A percentile compares a stretch with the other conserved stretches of the same genome.
Evolutionary conservation across 148 eudicot species (phyloP).

Genomic region (Camellia japonica): DNA sequence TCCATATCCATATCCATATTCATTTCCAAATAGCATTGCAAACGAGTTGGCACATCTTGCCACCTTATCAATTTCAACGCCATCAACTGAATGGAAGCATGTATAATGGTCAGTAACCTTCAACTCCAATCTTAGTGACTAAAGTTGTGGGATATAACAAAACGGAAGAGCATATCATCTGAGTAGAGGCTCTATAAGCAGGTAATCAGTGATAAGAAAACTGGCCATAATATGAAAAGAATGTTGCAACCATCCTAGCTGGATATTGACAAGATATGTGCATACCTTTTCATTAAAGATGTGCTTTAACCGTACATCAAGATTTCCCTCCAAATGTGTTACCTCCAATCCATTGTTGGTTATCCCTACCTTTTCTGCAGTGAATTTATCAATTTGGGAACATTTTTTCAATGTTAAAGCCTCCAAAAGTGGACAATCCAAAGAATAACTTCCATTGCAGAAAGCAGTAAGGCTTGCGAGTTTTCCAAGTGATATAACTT

Average conservation of each 20-base stretch:
- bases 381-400: not conserved
- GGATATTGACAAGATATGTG: not conserved
- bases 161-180: not conserved
- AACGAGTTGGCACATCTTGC: too few species aligned
- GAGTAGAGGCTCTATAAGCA: not conserved
- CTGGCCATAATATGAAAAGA: not conserved
- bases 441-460: not conserved
- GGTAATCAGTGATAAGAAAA: not conserved
- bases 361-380: not conserved
- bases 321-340: not conserved
- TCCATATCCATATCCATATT: not conserved
- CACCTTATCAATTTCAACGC: too few species aligned
- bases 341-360: not conserved
- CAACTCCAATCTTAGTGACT: not conserved
- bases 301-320: not conserved
- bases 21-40: not conserved
- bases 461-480: not conserved
- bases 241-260: not conserved
- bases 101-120: not conserved
- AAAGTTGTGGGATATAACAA: not conserved
- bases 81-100: too few species aligned
- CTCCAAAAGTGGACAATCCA: not conserved
- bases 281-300: not conserved
- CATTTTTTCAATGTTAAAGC: not conserved
- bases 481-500: not conserved